A percentile compares a stretch with the other conserved stretches of the same genome.
Evolutionary conservation across 2,329 filamentous ascomycete genomes (phyloP).

Genomic region (Alternaria brassicae): DNA sequence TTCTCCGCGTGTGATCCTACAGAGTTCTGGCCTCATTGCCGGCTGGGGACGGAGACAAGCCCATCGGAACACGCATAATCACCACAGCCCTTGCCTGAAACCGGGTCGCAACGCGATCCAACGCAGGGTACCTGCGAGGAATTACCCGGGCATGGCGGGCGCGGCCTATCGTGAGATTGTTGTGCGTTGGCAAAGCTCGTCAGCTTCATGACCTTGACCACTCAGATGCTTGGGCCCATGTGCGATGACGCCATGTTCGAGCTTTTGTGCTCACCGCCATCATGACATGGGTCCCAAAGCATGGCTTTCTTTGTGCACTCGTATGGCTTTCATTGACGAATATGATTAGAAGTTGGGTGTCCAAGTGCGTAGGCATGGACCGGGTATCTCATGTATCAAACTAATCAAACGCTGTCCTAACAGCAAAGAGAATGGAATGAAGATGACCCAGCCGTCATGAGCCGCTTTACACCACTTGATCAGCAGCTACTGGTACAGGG

Average conservation of each 20-base stretch:
- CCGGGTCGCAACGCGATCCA: neutral
- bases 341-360: neutral
- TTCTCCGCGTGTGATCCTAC: neutral
- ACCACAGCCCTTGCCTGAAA: neutral
- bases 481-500: constrained; percentile 15
- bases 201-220: constrained; percentile 13
- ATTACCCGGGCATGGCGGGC: constrained; percentile 8
- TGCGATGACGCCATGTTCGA: constrained; percentile 27
- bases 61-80: neutral
- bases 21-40: neutral
- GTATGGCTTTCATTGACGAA: neutral
- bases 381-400: constrained; percentile 10
- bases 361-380: neutral
- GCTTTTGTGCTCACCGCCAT: constrained; percentile 23
- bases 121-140: constrained; percentile 13
- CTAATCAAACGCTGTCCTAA: constrained; percentile 3
- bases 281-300: constrained; percentile 13
- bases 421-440: neutral
- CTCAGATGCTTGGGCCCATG: constrained; percentile 9
- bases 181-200: constrained; percentile 24
- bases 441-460: neutral
- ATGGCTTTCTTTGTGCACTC: neutral
- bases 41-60: neutral
- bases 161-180: constrained; percentile 19
- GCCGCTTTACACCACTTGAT: constrained; percentile 12